Evolutionary conservation across 2,329 filamentous ascomycete genomes (phyloP).

Genomic region (Pestalotiopsis sp.): DNA sequence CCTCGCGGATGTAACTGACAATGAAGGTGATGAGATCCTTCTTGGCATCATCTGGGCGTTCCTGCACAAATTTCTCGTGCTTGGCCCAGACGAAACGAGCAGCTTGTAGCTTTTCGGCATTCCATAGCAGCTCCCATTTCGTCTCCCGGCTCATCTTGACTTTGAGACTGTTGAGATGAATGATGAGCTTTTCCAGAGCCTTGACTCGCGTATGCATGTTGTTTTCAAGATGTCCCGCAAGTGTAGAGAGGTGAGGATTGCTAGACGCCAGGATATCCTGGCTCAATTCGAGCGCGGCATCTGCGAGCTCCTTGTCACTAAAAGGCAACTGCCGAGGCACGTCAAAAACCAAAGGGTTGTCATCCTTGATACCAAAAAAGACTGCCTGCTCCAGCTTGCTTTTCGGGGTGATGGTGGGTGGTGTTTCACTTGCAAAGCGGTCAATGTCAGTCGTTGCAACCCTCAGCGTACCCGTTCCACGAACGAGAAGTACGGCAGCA

Average conservation of each 20-base stretch:
- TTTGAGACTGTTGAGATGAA: slow-evolving; percentile 69
- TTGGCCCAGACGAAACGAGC: slow-evolving; percentile 79
- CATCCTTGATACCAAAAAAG: slow-evolving; percentile 81
- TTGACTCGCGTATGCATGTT: slow-evolving; percentile 75
- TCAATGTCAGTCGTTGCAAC: slow-evolving; percentile 61
- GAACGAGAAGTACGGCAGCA: slow-evolving; percentile 62
- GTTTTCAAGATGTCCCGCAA: slow-evolving; percentile 77
- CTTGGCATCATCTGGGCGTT: slow-evolving; percentile 61
- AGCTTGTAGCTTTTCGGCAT: slow-evolving; percentile 87
- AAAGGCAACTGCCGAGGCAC: slow-evolving; percentile 70
- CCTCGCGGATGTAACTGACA: slow-evolving; percentile 74
- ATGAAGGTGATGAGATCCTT: slow-evolving; percentile 75
- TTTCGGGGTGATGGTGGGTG: slow-evolving; percentile 74
- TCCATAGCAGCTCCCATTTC: slow-evolving; percentile 82
- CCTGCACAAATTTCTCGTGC: slow-evolving; percentile 71
- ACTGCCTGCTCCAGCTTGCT: slow-evolving; percentile 93
- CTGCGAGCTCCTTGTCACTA: slow-evolving; percentile 68
- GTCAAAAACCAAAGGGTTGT: slow-evolving; percentile 87
- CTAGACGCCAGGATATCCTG: slow-evolving; percentile 79
- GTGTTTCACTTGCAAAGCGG: slow-evolving; percentile 59
- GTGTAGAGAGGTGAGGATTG: slow-evolving; percentile 72
- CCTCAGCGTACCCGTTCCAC: slow-evolving; percentile 64
- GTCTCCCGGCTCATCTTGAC: slow-evolving; percentile 67
- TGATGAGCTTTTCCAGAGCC: slow-evolving; percentile 75
- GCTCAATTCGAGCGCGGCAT: slow-evolving; percentile 79